phyloP scores from a whole-genome alignment of 75 land plant species.

The Chamaecyparis obtusa region DNA sequence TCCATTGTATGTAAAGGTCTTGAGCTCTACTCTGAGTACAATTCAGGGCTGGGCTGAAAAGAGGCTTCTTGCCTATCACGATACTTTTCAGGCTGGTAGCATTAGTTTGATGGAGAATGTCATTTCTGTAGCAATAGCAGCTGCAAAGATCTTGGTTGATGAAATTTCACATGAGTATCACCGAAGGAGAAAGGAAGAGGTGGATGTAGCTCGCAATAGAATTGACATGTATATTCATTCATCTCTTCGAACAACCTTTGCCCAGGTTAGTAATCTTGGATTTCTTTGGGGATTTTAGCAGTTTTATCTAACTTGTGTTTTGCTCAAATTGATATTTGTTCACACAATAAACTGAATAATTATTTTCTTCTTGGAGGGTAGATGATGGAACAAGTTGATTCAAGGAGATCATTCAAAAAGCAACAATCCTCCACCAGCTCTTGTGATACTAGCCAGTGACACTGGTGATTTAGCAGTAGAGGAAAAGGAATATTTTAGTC shows the following conservation, averaged over 20 bases:
- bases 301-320: not conserved
- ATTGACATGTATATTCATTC: slow-evolving; percentile 87
- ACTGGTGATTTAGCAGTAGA: slow-evolving; percentile 60
- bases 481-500: slow-evolving; percentile 79
- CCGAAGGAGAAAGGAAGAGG: slow-evolving; percentile 64
- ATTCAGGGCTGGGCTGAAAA: slow-evolving; percentile 90
- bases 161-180: slow-evolving; percentile 79
- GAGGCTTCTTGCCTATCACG: slow-evolving; percentile 93
- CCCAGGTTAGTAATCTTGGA: slow-evolving; percentile 60
- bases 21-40: slow-evolving; percentile 66
- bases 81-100: slow-evolving; percentile 67
- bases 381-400: slow-evolving; percentile 87
- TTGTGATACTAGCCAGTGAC: slow-evolving; percentile 80
- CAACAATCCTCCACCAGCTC: slow-evolving; percentile 51
- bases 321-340: not conserved
- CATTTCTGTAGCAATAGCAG: slow-evolving; percentile 67
- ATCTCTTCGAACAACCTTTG: slow-evolving; percentile 84
- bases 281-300: not conserved
- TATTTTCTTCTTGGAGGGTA: slow-evolving; percentile 19
- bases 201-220: slow-evolving; percentile 73
- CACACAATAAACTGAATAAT: not conserved
- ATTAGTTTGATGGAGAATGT: slow-evolving; percentile 68
- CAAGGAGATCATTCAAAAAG: slow-evolving; percentile 71
- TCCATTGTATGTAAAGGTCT: slow-evolving; percentile 53
- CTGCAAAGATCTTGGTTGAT: slow-evolving; percentile 77